Evolutionary conservation across 2,329 filamentous ascomycete species (phyloP), one percentile per base, ranked within the genome.

Genomic region (Cladophialophora immunda): DNA sequence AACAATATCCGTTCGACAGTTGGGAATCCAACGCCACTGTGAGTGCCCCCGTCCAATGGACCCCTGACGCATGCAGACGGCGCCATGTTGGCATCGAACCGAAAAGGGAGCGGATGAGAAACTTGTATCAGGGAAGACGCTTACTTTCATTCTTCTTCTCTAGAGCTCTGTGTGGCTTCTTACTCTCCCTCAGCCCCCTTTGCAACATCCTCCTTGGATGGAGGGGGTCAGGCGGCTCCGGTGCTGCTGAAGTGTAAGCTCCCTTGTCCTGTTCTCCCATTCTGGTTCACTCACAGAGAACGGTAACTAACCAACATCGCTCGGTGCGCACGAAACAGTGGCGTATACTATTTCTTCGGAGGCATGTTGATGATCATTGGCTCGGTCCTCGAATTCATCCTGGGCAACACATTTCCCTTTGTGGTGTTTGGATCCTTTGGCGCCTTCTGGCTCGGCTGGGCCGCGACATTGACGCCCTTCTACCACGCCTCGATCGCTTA

Each of bases 161-260:
- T n/a, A n/a, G n/a, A n/a, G n/a, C n/a, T n/a, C n/a, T n/a, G n/a
- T n/a, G n/a, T n/a, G n/a, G n/a, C n/a, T 88, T 88, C 77, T 73
- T 88, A 58, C 72, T 88, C 22, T 82, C 81, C 25, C 77, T 86
- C 25, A 83, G 80, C 0, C 85, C 86, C 0, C 75, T 87, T n/a
- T 83, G 83, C 52, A 85, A 82, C 76, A 80, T 81, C 29, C 77
- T 86, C 4, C 86, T 88, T 84, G 85, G 85, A 22, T 88, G 85
- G 86, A 76, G 85, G 70, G 85, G 85, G 15, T 81, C 86, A n/a
- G 84, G 84, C 53, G 82, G 81, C 3, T 80, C 76, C 52, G 85
- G 84, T 17, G 84, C 84, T 56, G 82, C 84, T 8, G 74, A 77
- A 50, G 45, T 64, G 52, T 58, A 25, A 34, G 77, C 78, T 32